phyloP scores from a whole-genome alignment of 306 rosid genomes.

The Quercus variabilis region DNA sequence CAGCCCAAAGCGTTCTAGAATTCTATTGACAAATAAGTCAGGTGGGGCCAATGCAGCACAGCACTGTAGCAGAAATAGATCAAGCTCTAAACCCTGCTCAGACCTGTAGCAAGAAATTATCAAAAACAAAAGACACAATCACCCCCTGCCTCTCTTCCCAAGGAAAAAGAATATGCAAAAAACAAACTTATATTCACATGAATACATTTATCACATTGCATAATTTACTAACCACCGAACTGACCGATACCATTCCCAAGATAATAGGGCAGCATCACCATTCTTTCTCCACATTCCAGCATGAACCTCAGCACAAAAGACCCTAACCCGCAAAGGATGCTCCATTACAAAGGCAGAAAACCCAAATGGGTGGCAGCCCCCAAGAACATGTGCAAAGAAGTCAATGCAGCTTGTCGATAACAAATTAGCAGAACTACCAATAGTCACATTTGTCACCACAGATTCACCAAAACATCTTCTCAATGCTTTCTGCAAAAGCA shows the following conservation, averaged over 20 bases:
- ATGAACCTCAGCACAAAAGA: slow-evolving; percentile 90
- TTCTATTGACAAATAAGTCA: slow-evolving; percentile 67
- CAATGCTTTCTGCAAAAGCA: slow-evolving; percentile 76
- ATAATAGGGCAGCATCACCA: slow-evolving; percentile 78
- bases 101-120: slow-evolving; percentile 60
- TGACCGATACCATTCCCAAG: slow-evolving; percentile 81
- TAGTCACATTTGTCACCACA: slow-evolving; percentile 34
- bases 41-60: slow-evolving; percentile 93
- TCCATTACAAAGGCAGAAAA: slow-evolving; percentile 93
- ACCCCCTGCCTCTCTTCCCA: background rate
- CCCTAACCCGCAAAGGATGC: slow-evolving; percentile 91
- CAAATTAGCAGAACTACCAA: slow-evolving; percentile 35
- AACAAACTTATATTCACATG: slow-evolving; percentile 5
- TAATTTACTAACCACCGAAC: slow-evolving; percentile 70
- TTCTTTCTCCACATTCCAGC: slow-evolving; percentile 98
- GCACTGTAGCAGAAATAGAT: slow-evolving; percentile 95
- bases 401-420: slow-evolving; percentile 40
- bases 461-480: slow-evolving; percentile 65
- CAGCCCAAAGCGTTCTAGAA: slow-evolving; percentile 81
- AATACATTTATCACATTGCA: slow-evolving; percentile 17
- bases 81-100: slow-evolving; percentile 87
- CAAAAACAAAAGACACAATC: background rate
- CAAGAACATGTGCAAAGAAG: slow-evolving; percentile 69
- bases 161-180: background rate
- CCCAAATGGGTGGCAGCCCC: slow-evolving; percentile 84